Percentiles rank a stretch among this genome's conserved stretches.
These are phyloP conservation scores for Drechslerella stenobrocha DNA, from an alignment of 2,329 filamentous ascomycete genomes.

Conservation along the genomic window DNA sequence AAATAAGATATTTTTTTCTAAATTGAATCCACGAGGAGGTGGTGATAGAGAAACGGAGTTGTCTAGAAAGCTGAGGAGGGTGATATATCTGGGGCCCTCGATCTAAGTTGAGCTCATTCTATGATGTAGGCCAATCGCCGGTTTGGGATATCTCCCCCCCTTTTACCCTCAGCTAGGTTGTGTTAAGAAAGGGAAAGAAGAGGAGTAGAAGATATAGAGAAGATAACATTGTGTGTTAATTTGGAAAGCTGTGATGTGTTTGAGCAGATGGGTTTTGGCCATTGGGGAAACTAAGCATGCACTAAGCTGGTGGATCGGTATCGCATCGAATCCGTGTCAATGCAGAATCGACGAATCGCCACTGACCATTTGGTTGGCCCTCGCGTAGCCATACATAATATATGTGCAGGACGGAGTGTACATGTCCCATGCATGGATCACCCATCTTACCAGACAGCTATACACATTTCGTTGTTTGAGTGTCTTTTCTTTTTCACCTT, in stretches of 20 bases:
- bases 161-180: neutral
- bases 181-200: constrained; percentile 19
- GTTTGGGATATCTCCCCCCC: neutral
- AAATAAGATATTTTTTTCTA: neutral
- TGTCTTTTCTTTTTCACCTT: constrained; percentile 1
- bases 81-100: neutral
- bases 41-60: neutral
- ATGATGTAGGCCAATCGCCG: constrained; percentile 1
- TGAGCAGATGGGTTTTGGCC: constrained; percentile 16
- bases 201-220: constrained; percentile 26
- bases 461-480: neutral
- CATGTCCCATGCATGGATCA: constrained; percentile 29
- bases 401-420: constrained; percentile 32
- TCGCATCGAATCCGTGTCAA: constrained; percentile 46
- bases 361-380: constrained; percentile 47
- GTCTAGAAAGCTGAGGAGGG: neutral
- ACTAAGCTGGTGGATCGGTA: constrained; percentile 45
- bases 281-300: constrained; percentile 33
- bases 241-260: constrained; percentile 38
- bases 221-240: constrained; percentile 1
- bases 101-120: constrained; percentile 1
- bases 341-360: constrained; percentile 39
- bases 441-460: constrained; percentile 2
- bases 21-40: no score
- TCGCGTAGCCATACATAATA: constrained; percentile 33